phyloP scores from a whole-genome alignment of 768 basidiomycete genomes.

The Boletellus sp. region DNA sequence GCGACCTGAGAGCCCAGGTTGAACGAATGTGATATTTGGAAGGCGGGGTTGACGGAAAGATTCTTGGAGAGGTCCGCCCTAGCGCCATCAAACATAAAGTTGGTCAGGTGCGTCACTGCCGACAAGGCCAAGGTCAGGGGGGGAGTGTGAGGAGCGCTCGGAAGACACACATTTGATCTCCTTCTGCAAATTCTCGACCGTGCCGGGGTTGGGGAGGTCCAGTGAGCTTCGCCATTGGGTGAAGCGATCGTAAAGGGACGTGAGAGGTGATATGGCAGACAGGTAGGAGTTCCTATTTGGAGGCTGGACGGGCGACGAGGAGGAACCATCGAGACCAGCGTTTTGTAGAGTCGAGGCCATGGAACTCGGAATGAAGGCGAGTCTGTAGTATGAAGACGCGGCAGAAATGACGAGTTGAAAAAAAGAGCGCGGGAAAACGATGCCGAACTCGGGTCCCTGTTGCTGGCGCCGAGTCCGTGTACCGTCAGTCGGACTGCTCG shows the following conservation, averaged over 20 bases:
- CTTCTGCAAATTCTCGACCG: constrained; percentile 87
- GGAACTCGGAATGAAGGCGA: constrained; percentile 10
- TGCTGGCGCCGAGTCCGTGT: no score
- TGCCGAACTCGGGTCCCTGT: constrained; percentile 13
- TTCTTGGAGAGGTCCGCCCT: constrained; percentile 94
- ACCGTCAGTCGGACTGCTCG: no score
- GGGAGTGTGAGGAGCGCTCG: constrained; percentile 3
- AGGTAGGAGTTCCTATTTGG: constrained; percentile 38
- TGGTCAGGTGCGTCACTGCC: constrained; percentile 84
- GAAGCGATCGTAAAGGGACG: constrained; percentile 67
- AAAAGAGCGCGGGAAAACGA: constrained; percentile 29
- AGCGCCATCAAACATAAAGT: constrained; percentile 96
- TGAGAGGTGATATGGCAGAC: constrained; percentile 48
- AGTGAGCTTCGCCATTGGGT: constrained; percentile 78
- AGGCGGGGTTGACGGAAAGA: constrained; percentile 89
- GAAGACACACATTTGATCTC: constrained; percentile 76
- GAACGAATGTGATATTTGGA: constrained; percentile 98
- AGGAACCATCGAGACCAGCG: constrained; percentile 36
- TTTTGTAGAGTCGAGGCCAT: constrained; percentile 46
- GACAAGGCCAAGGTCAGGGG: neutral
- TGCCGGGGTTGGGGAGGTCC: constrained; percentile 87
- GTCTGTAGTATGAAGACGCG: constrained; percentile 10
- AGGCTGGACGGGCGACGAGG: constrained; percentile 33
- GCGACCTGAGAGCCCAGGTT: constrained; percentile 81
- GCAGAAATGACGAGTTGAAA: constrained; percentile 31